Conservation (phyloP, 2,329 filamentous ascomycete species). For the Aspergillus sojae region DNA sequence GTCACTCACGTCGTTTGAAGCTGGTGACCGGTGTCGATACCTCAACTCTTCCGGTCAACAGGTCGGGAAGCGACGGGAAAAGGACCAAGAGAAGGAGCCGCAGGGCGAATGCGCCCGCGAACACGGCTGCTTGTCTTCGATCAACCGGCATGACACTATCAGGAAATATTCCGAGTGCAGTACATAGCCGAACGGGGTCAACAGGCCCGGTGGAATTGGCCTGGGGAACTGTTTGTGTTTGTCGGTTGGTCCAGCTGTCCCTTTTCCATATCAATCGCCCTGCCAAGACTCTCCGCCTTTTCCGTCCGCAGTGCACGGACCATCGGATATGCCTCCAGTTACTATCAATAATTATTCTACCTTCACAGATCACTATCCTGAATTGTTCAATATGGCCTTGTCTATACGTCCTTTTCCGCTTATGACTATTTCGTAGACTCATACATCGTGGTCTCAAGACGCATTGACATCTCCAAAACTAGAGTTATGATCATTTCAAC, state of each 20-base stretch:
- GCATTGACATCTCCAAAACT: not conserved
- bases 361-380: not conserved
- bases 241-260: constrained; percentile 20
- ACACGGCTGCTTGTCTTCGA: constrained; percentile 67
- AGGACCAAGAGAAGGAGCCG: constrained; percentile 77
- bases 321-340: constrained; percentile 16
- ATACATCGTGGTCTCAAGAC: not conserved
- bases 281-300: constrained; percentile 28
- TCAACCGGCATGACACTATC: constrained; percentile 53
- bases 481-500: not conserved
- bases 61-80: constrained; percentile 80
- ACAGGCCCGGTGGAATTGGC: constrained; percentile 2
- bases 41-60: constrained; percentile 89
- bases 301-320: constrained; percentile 35
- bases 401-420: not conserved
- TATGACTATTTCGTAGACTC: not conserved
- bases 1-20: constrained; percentile 85
- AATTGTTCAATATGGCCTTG: not conserved
- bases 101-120: constrained; percentile 73
- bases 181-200: constrained; percentile 10
- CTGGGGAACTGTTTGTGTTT: not conserved
- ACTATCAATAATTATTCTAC: not conserved
- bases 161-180: not conserved
- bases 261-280: constrained; percentile 14
- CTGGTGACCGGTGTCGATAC: constrained; percentile 96